Conservation (phyloP, 192 early-diverging fungal species). For the Linnemannia schmuckeri region DNA sequence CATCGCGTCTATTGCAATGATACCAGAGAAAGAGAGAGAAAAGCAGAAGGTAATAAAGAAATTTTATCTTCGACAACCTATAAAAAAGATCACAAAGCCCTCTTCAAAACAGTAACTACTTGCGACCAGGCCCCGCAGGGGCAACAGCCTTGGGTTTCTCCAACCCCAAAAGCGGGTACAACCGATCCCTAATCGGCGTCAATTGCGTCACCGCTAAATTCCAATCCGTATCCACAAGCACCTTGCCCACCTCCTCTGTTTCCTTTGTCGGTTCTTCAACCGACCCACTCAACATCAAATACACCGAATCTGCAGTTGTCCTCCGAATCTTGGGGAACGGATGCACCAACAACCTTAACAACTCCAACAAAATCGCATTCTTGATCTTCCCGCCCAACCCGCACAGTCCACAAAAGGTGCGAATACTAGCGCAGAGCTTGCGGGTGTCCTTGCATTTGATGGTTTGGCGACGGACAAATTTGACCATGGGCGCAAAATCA, state of each 20-base stretch:
- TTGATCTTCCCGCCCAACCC: conserved; percentile 55
- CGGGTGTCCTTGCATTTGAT: conserved; percentile 65
- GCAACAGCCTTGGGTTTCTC: conserved; percentile 34
- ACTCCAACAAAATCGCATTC: conserved; percentile 67
- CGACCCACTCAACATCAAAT: conserved; percentile 69
- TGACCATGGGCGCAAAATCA: conserved; percentile 38
- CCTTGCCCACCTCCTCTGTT: conserved; percentile 67
- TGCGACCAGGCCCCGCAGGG: neutral
- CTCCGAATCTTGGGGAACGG: conserved; percentile 83
- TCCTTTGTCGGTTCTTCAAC: conserved; percentile 61
- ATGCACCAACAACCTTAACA: conserved; percentile 78
- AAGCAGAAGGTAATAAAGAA: neutral
- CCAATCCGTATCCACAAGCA: conserved; percentile 79
- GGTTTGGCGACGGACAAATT: conserved; percentile 39
- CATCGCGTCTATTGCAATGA: no score
- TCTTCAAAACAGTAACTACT: no score
- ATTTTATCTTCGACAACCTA: neutral
- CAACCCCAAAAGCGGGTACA: conserved; percentile 57
- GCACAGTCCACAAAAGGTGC: conserved; percentile 70
- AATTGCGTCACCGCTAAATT: conserved; percentile 59
- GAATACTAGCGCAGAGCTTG: conserved; percentile 73
- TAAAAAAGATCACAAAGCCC: no score
- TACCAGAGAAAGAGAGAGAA: no score
- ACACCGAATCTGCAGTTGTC: conserved; percentile 78
- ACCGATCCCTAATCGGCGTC: conserved; percentile 58